Conservation (phyloP, 495 filamentous ascomycete species). For the Hypoxylon intermedium region DNA sequence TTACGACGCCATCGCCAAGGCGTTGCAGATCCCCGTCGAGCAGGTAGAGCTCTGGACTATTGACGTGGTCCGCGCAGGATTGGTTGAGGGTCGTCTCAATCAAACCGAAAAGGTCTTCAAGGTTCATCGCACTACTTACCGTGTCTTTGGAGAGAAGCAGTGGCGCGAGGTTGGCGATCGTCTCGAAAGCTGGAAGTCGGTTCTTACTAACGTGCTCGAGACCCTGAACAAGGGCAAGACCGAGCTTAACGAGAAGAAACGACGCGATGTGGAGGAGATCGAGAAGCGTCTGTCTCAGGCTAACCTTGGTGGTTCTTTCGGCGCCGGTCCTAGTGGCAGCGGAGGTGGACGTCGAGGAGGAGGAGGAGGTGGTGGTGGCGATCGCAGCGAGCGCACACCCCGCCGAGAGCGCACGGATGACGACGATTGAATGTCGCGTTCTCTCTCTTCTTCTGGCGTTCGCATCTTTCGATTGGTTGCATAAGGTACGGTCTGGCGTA, state of each 20-base stretch:
- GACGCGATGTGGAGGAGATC: slow-evolving; percentile 64
- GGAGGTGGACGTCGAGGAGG: slow-evolving; percentile 42
- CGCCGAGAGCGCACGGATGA: slow-evolving; percentile 55
- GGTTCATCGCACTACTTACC: slow-evolving; percentile 91
- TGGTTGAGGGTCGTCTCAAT: slow-evolving; percentile 92
- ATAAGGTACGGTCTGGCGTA: slow-evolving; percentile 38
- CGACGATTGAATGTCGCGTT: slow-evolving; percentile 49
- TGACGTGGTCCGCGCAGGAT: slow-evolving; percentile 91
- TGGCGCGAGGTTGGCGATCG: slow-evolving; percentile 92
- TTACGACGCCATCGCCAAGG: slow-evolving; percentile 80
- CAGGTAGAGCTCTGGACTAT: slow-evolving; percentile 99
- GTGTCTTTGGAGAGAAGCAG: slow-evolving; percentile 96
- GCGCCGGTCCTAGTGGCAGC: slow-evolving; percentile 30
- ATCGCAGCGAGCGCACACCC: slow-evolving; percentile 35
- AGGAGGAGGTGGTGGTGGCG: slow-evolving; percentile 31
- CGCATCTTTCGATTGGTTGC: slow-evolving; percentile 27
- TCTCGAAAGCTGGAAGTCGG: slow-evolving; percentile 86
- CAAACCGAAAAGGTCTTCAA: slow-evolving; percentile 92
- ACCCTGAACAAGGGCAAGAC: slow-evolving; percentile 81
- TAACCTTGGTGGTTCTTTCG: slow-evolving; percentile 41
- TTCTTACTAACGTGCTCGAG: slow-evolving; percentile 73
- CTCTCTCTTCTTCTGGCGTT: slow-evolving; percentile 21
- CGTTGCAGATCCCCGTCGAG: slow-evolving; percentile 77
- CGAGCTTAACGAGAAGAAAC: slow-evolving; percentile 64
- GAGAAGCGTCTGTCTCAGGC: slow-evolving; percentile 61